A percentile compares a stretch with the other conserved stretches of the same genome.
phyloP scores from a whole-genome alignment of 352 stramenopile species.

The Pythium dissimile region DNA sequence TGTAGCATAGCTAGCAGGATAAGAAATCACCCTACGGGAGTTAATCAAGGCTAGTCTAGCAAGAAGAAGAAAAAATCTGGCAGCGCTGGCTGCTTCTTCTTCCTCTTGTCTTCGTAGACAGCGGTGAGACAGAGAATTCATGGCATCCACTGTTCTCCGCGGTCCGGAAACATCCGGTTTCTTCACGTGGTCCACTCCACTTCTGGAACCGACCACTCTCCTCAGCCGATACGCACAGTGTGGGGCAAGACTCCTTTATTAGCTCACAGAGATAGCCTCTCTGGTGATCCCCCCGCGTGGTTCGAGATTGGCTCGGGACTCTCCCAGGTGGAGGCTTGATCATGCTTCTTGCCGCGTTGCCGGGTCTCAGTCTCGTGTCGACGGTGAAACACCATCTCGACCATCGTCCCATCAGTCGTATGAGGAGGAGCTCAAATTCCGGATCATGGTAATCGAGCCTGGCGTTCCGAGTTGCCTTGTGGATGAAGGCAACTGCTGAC shows the following conservation, averaged over 20 bases:
- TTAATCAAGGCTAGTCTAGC: too few relatives aligned
- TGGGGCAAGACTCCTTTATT: constrained; percentile 22
- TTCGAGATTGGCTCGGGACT: constrained; percentile 11
- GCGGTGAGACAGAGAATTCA: neutral
- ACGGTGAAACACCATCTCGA: constrained; percentile 30
- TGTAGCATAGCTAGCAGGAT: too few relatives aligned
- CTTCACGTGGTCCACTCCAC: neutral
- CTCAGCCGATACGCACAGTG: constrained; percentile 2
- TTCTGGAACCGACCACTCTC: constrained; percentile 2
- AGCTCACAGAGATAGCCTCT: constrained; percentile 18
- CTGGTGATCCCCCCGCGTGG: constrained; percentile 3
- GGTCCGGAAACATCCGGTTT: neutral
- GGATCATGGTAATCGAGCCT: too few relatives aligned
- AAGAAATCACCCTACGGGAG: too few relatives aligned
- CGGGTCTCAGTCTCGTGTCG: constrained; percentile 19
- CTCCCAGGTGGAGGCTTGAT: constrained; percentile 28
- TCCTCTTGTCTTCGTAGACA: neutral
- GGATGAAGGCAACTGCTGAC: too few relatives aligned
- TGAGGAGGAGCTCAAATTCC: too few relatives aligned
- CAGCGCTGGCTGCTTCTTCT: neutral
- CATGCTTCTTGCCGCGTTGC: constrained; percentile 29
- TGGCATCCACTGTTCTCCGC: neutral
- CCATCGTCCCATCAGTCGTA: constrained; percentile 21
- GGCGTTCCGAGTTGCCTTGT: too few relatives aligned
- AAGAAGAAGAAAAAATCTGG: neutral